Evolutionary conservation across 2,329 filamentous ascomycete genomes (phyloP), one percentile per base, ranked within the genome.

Genomic region (Lasiodiplodia theobromae): DNA sequence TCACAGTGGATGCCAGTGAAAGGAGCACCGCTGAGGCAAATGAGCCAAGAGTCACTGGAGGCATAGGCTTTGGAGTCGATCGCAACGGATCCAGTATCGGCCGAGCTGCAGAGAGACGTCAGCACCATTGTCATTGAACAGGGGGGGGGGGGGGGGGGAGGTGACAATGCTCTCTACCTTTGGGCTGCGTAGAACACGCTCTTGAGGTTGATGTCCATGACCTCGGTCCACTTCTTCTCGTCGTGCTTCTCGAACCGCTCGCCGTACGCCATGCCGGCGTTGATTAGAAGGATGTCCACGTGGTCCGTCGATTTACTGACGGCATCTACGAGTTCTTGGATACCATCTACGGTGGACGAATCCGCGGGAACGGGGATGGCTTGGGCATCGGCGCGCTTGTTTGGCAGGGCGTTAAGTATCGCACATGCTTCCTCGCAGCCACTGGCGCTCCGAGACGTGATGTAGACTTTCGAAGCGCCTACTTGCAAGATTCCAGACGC

Each of bases 401-500:
- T 81, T 18, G 65, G 65, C 18, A 82, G 75, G 67, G 76, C 77
- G 53, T 78, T 73, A 14, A 81, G 75, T 3, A 78, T 80, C 68
- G 78, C 77, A 57, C 80, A 74, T 49, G 81, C 79, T 63, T 78
- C 78, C 53, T 80, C 74, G 21, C 72, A 71, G 23, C 79, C 81
- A 28, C 74, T 74, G 28, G 76, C 76, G 70, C 80, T 81, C 16
- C 80, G 76, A 3, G 80, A 77, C 0, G 76, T 78, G 38, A 81
- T 76, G 69, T 81, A 74, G 65, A 82, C 80, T 51, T 74, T 79
- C 37, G 73, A 75, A n/a, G 78, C 78, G 12, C 80, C 80, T 14
- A 80, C 80, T 34, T 78, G 75, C 8, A 81, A 76, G 56, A 82
- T 80, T 0, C 76, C 79, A 2, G 78, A 79, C 7, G 79, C 79